Percentiles rank a stretch among this genome's conserved stretches.
Conservation (phyloP, 2,329 filamentous ascomycete species). For the Pseudodiploospora longispora region DNA sequence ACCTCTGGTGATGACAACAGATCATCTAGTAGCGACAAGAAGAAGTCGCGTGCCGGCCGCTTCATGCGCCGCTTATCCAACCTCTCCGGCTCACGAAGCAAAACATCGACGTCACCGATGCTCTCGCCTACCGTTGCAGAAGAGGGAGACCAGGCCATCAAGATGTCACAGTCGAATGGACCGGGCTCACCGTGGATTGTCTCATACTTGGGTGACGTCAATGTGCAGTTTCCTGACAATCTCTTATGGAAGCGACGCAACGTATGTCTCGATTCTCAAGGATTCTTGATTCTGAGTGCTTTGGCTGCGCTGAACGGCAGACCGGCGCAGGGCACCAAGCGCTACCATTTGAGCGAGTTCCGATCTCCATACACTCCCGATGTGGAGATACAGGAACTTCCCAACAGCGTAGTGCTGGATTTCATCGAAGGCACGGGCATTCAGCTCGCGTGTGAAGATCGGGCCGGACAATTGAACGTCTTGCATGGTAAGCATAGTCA, state of each 20-base stretch:
- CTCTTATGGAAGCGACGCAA: slow-evolving; percentile 92
- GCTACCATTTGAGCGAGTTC: slow-evolving; percentile 83
- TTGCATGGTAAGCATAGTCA: slow-evolving; percentile 41
- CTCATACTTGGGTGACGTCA: slow-evolving; percentile 77
- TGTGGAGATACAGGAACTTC: slow-evolving; percentile 84
- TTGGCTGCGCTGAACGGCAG: slow-evolving; percentile 46
- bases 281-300: slow-evolving; percentile 71
- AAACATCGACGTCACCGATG: slow-evolving; percentile 32
- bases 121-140: slow-evolving; percentile 45
- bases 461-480: slow-evolving; percentile 47
- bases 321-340: slow-evolving; percentile 48
- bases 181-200: slow-evolving; percentile 34
- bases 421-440: slow-evolving; percentile 53
- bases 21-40: slow-evolving; percentile 33
- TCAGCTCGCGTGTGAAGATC: slow-evolving; percentile 57
- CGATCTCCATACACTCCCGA: slow-evolving; percentile 72
- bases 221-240: slow-evolving; percentile 94
- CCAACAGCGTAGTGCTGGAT: slow-evolving; percentile 66
- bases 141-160: slow-evolving; percentile 27
- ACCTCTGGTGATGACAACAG: slow-evolving; percentile 40
- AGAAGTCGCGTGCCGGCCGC: slow-evolving; percentile 43
- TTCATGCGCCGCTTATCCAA: slow-evolving; percentile 53
- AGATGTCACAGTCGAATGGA: slow-evolving; percentile 19
- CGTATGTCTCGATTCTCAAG: slow-evolving; percentile 75
- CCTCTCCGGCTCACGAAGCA: slow-evolving; percentile 38